Conservation (phyloP, 2,329 filamentous ascomycete species). For the Diaporthe eres region DNA sequence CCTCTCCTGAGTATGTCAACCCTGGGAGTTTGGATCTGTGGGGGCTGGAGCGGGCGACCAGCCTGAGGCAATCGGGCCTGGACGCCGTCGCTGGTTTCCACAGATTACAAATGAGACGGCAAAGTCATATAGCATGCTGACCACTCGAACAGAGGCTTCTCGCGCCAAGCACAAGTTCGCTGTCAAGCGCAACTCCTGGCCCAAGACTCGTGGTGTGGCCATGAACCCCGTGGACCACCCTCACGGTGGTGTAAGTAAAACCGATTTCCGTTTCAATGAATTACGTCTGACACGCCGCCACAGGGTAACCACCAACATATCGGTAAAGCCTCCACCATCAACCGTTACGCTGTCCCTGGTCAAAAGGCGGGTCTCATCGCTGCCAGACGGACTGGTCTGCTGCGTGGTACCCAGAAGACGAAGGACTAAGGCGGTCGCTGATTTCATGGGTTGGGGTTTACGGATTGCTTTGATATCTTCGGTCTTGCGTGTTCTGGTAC, state of each 20-base stretch:
- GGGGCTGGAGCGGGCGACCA: conserved; percentile 37
- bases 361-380: conserved; percentile 99
- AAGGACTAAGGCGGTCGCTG: conserved; percentile 86
- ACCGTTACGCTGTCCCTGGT: conserved; percentile 96
- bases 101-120: neutral
- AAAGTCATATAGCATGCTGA: conserved; percentile 55
- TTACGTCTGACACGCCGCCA: conserved; percentile 58
- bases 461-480: conserved; percentile 71
- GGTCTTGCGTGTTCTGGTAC: conserved; percentile 52
- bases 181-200: conserved; percentile 99
- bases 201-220: conserved; percentile 99
- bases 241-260: conserved; percentile 84
- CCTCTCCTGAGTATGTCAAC: conserved; percentile 86
- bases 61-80: neutral
- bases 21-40: conserved; percentile 30
- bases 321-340: conserved; percentile 99
- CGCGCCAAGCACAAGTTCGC: conserved; percentile 99
- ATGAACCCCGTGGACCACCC: conserved; percentile 99
- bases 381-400: conserved; percentile 98
- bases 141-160: conserved; percentile 83
- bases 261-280: conserved; percentile 19
- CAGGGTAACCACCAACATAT: conserved; percentile 99
- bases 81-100: neutral
- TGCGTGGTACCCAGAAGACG: conserved; percentile 99
- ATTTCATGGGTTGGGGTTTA: conserved; percentile 76